Base-by-base conservation (phyloP, 1,284 basidiomycete species). In the Fomitopsis palustris region DNA sequence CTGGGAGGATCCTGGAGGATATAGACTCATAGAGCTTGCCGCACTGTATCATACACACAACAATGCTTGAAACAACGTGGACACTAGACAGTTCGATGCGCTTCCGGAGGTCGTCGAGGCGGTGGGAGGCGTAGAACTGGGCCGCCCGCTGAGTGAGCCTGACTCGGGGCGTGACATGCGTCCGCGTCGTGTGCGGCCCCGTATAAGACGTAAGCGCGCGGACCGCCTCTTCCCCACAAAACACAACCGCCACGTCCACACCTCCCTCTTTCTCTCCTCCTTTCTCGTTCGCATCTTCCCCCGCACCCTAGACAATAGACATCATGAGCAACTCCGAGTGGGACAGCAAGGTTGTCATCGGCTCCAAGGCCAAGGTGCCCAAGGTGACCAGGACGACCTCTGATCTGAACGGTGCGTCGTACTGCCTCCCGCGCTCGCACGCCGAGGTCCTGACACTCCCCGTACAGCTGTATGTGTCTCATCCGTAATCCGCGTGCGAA, bases 301-400 rank as follows among this genome's bases (percentile, higher is more conserved):
- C 43, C 35, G n/a, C 45, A 56, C 42, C 23, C 55, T 52, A 47
- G 53, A 57, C 39, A 49, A 51, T 62, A 63, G 49, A 63, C 54
- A 69, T 6, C 14, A 70, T 69, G 68, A 65, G 64, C 64, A 81
- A 80, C 70, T 3, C 56, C 60, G 87, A 92, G 42, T 90, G 88
- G 88, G 89, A 93, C 62, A 74, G 72, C 67, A 88, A 90, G 72
- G 76, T 78, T 57, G 88, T 95, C 65, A 93, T 96, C 66, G 93
- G 94, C 61, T 80, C 70, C 69, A 93, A 86, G 71, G 81, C 82
- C 63, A 83, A 85, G 63, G 81, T 81, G 6, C 80, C 89, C 16
- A 88, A 87, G 70, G 89, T 92, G 59, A 76, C 88, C 39, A 86
- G 83, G 72, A 90, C 83, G 60, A 72, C 82, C 51, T 78, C 85